Conservation (phyloP, 352 stramenopile species). For the Phytophthora pluvialis region DNA sequence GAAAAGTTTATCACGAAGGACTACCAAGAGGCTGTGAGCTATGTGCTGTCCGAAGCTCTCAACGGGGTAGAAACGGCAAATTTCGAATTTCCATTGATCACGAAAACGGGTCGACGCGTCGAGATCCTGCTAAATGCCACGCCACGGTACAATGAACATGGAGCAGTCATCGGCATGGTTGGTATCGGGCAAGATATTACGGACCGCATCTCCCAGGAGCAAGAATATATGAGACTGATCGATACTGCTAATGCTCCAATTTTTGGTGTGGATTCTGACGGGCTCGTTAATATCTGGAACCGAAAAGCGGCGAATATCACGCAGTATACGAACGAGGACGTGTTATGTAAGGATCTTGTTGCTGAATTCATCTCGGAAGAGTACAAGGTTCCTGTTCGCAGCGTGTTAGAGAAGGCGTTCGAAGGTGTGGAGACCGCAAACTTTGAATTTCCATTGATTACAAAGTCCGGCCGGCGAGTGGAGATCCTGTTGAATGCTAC, state of each 20-base stretch:
- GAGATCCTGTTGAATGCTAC: constrained; percentile 64
- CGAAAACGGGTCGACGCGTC: constrained; percentile 44
- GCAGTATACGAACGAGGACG: constrained; percentile 60
- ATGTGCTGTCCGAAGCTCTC: constrained; percentile 63
- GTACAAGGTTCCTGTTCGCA: constrained; percentile 37
- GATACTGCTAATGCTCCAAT: constrained; percentile 76
- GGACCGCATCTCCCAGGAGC: constrained; percentile 63
- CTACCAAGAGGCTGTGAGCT: constrained; percentile 57
- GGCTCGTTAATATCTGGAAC: constrained; percentile 72
- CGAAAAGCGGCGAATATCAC: constrained; percentile 61
- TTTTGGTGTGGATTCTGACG: constrained; percentile 68
- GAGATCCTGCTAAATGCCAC: constrained; percentile 64
- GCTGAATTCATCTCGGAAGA: constrained; percentile 41
- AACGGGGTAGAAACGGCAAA: constrained; percentile 61
- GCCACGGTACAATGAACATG: constrained; percentile 52
- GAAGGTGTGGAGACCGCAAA: constrained; percentile 60
- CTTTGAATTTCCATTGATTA: constrained; percentile 66
- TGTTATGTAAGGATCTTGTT: constrained; percentile 51
- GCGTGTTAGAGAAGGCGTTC: constrained; percentile 51
- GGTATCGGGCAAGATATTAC: constrained; percentile 77
- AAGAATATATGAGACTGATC: constrained; percentile 75
- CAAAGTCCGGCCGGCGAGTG: constrained; percentile 50
- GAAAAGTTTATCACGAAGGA: constrained; percentile 69
- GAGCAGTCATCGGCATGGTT: constrained; percentile 59
- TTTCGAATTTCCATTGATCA: constrained; percentile 75